Evolutionary conservation across 768 basidiomycete species (phyloP), one percentile per base, ranked within the genome.

Genomic region (Amyloporia xantha): DNA sequence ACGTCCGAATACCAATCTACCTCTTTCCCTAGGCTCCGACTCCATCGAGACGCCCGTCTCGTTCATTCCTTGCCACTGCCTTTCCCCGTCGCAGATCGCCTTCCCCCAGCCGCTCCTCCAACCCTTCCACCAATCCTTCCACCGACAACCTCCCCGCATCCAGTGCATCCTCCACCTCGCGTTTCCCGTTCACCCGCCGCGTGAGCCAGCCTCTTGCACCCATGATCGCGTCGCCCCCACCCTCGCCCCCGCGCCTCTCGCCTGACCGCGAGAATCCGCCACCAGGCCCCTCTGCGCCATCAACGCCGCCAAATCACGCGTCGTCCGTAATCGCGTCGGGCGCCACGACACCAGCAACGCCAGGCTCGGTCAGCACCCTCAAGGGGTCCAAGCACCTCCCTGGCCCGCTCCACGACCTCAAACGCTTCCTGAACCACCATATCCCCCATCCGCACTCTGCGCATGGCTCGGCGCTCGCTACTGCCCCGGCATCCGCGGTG

Each of bases 351-450:
- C 42, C 55, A 24, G 50, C 26, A 13, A 38, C 55, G n/a, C 26
- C 48, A 13, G 49, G 46, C 33, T 49, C 50, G 38, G 28, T 38
- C 33, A 36, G 47, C 41, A 45, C 51, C 23, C 36, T 47, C 42
- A 65, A 62, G 54, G 46, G 52, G 48, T 36, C 49, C 39, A 68
- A 70, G 55, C 66, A 75, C 54, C 72, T 75, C 49, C 76, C 76
- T 52, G 86, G 91, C 0, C 86, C 91, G 2, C 77, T 98, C 44
- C 82, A 88, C 68, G 94, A 97, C 66, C 82, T 97, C 60, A 91
- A 91, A 64, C 87, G 93, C 24, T 96, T 98, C 72, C 78, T 99
- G 54, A 90, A 95, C 69, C 81, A 89, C 68, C 91, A 95, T 69
- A 82, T 95, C 42, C 81, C 81, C 50, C 82, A 86, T 58, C 70